These are phyloP conservation scores for Geotrichum reessii DNA, from an alignment of 1,139 yeast genomes.

Conservation along the genomic window DNA sequence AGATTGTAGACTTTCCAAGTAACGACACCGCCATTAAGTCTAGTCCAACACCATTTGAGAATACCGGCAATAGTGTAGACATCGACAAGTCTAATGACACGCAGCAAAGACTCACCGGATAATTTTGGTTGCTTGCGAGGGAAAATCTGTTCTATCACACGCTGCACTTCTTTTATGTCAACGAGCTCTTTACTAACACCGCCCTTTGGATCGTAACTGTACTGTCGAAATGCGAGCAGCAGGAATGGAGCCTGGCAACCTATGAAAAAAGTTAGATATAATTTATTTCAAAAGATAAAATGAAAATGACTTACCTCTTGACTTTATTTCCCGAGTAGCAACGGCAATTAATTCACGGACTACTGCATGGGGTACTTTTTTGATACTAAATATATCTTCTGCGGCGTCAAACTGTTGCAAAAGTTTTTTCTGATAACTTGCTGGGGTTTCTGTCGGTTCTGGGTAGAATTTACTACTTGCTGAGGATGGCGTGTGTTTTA, in stretches of 20 bases:
- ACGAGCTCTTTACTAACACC: constrained; percentile 13
- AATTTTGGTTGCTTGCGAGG: constrained; percentile 27
- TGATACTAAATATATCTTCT: constrained; percentile 26
- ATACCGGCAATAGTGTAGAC: constrained; percentile 58
- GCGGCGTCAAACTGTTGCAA: constrained; percentile 29
- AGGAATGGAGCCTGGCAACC: constrained; percentile 30
- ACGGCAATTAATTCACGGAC: constrained; percentile 30
- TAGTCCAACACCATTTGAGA: constrained; percentile 78
- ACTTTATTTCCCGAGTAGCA: constrained; percentile 32
- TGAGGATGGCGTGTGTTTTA: not conserved
- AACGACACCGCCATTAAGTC: constrained; percentile 70
- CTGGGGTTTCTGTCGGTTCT: not conserved
- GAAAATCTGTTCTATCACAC: constrained; percentile 27
- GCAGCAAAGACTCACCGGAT: constrained; percentile 29
- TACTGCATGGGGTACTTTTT: constrained; percentile 30
- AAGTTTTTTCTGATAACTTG: not conserved
- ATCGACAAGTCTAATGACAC: constrained; percentile 30
- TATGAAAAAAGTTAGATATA: constrained; percentile 1
- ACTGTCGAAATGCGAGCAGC: constrained; percentile 32
- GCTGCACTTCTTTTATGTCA: constrained; percentile 26
- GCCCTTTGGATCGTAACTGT: constrained; percentile 13
- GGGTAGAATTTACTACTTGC: not conserved
- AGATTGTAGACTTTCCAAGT: constrained; percentile 82
- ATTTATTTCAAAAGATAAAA: not conserved
- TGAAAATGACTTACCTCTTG: constrained; percentile 27